Evolutionary conservation across 139 green algal species (phyloP).

Genomic region (Tetradesmus lagerheimii): DNA sequence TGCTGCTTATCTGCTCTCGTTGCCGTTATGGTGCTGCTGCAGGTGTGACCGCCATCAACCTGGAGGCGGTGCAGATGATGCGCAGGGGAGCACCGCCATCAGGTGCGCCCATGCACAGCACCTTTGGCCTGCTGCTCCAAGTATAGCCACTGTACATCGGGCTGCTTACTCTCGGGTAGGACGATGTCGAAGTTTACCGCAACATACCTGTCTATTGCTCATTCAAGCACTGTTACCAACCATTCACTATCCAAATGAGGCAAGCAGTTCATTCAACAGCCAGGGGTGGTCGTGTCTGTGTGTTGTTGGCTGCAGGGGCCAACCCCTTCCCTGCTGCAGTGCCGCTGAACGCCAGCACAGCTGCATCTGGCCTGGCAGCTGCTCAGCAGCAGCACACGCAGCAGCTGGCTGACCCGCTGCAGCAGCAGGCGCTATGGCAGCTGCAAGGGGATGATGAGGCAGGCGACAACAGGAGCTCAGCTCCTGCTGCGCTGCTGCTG

Average conservation of each 20-base stretch:
- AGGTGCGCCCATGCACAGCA: not conserved
- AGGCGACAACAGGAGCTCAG: not conserved
- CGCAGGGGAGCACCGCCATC: slow-evolving; percentile 13
- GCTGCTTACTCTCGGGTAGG: no score
- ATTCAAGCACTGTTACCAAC: no score
- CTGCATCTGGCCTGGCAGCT: slow-evolving; percentile 18
- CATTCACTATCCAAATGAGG: no score
- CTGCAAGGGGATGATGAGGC: not conserved
- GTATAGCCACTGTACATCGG: no score
- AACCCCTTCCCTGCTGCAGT: slow-evolving; percentile 18
- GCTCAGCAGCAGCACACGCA: not conserved
- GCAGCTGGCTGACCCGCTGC: not conserved
- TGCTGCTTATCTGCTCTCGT: no score
- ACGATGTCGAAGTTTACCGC: no score
- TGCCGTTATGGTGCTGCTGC: not conserved
- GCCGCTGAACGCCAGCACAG: slow-evolving; percentile 19
- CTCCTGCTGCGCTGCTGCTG: not conserved
- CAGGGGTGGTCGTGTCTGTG: not conserved
- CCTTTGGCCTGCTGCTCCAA: not conserved
- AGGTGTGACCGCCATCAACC: slow-evolving; percentile 41
- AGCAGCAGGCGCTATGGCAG: not conserved
- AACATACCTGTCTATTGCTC: no score
- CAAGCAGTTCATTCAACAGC: no score
- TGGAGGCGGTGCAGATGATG: slow-evolving; percentile 36
- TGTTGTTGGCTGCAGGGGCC: not conserved